Conservation (phyloP, 192 early-diverging fungal species). For the Umbelopsis isabellina region DNA sequence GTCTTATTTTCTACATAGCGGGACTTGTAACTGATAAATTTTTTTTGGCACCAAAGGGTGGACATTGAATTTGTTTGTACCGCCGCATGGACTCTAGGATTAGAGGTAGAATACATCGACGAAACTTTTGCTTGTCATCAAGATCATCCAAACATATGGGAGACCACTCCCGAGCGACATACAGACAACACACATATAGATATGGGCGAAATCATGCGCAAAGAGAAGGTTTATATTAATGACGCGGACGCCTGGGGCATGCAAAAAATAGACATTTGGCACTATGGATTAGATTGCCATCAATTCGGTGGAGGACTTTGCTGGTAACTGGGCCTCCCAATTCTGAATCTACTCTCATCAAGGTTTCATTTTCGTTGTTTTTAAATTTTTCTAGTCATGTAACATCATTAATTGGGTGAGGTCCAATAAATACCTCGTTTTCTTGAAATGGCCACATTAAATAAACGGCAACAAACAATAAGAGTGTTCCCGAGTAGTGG, state of each 20-base stretch:
- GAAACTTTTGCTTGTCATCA: conserved; percentile 37
- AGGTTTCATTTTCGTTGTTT: no score
- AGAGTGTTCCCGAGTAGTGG: no score
- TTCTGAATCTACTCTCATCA: no score
- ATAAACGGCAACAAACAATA: no score
- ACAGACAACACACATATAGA: conserved; percentile 28
- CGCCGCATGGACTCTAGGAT: conserved; percentile 35
- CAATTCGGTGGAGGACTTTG: conserved; percentile 34
- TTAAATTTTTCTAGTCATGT: no score
- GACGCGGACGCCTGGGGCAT: conserved; percentile 32
- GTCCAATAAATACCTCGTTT: no score
- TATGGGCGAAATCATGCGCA: conserved; percentile 22
- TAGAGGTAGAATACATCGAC: conserved; percentile 29
- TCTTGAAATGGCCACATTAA: no score
- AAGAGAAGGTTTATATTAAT: conserved; percentile 24
- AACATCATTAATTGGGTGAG: no score
- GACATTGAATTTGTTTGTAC: conserved; percentile 46
- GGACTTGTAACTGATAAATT: background rate
- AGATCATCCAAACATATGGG: conserved; percentile 38
- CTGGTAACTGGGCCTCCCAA: conserved; percentile 17
- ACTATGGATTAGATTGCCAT: conserved; percentile 29
- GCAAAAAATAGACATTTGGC: conserved; percentile 35
- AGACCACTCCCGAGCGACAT: conserved; percentile 25
- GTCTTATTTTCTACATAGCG: background rate
- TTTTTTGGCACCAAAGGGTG: conserved; percentile 25